Base-by-base conservation (phyloP, 2,329 filamentous ascomycete genomes). In the Lachnellula subtilissima region DNA sequence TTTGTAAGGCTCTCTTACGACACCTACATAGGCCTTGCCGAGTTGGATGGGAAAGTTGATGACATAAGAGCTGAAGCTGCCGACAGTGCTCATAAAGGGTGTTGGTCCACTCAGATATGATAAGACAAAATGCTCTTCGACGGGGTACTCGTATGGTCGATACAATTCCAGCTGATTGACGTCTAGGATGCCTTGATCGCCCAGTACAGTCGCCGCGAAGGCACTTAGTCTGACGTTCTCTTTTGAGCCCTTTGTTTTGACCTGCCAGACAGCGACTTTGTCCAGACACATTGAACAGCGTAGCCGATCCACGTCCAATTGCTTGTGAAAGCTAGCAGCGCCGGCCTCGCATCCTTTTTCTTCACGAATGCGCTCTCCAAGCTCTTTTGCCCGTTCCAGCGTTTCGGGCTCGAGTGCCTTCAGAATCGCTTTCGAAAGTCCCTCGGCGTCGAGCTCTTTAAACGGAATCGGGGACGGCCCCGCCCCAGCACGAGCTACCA, bases 401-500 rank as follows among this genome's bases (percentile, higher is more conserved):
- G 37, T 85, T 19, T 81, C 77, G 0, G 82, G 77, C 59, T 78
- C 75, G 4, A 88, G 66, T 14, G 83, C 83, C 22, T 78, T 75
- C 5, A 68, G 69, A 54, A 91, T 87, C 0, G 85, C 83, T 22
- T 78, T 78, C 0, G 83, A 83, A 7, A 91, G 75, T 11, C 79
- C 84, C 28, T 85, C 81, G 0, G 78, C 76, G 90, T 81, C 89
- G 43, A 91, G 71, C n/a, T 82, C 74, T 61, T 86, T 86, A 68
- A 85, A 81, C 0, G 84, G 84, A 43, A 90, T 81, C 0, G 88
- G 87, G 1, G 77, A 72, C 0, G 87, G 87, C 0, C 88, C 88
- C 4, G 87, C 88, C 3, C 87, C 85, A 3, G 87, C 86, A 52
- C 76, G 79, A 0, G 84, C 78, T 46, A 90, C 81, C 79, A 91